These are phyloP conservation scores for Zymoseptoria tritici DNA, from an alignment of 2,329 filamentous ascomycete species.

Conservation along the genomic window DNA sequence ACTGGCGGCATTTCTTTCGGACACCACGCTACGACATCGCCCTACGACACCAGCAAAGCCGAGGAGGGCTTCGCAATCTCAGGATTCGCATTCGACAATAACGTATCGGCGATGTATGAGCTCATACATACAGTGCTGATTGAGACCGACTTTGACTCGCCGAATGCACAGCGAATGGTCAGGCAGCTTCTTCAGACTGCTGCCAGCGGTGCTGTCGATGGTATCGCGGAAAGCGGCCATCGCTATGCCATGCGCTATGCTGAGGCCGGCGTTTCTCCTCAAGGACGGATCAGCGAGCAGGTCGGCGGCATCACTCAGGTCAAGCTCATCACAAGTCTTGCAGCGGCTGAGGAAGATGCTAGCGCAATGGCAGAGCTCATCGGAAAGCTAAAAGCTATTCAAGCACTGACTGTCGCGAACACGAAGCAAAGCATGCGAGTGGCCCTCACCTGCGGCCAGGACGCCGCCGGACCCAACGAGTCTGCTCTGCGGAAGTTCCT, in stretches of 20 bases:
- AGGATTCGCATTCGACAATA: constrained; percentile 81
- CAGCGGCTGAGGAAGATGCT: constrained; percentile 63
- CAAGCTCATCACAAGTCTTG: constrained; percentile 71
- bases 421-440: constrained; percentile 55
- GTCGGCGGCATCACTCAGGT: constrained; percentile 87
- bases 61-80: constrained; percentile 77
- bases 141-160: constrained; percentile 83
- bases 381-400: constrained; percentile 75
- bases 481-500: constrained; percentile 65
- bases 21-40: constrained; percentile 75
- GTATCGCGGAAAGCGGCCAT: constrained; percentile 85
- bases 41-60: constrained; percentile 60
- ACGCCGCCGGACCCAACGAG: constrained; percentile 64
- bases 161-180: constrained; percentile 73
- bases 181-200: constrained; percentile 78
- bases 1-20: constrained; percentile 83
- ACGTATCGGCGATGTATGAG: constrained; percentile 85
- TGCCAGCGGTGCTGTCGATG: constrained; percentile 83
- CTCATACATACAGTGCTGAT: constrained; percentile 71
- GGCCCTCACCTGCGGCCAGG: constrained; percentile 76
- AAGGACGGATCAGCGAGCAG: constrained; percentile 70
- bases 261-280: constrained; percentile 67
- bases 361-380: constrained; percentile 54
- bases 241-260: constrained; percentile 77
- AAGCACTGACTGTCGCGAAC: constrained; percentile 65